These are phyloP conservation scores for Tricholomella constricta DNA, from an alignment of 768 basidiomycete genomes.

Conservation along the genomic window DNA sequence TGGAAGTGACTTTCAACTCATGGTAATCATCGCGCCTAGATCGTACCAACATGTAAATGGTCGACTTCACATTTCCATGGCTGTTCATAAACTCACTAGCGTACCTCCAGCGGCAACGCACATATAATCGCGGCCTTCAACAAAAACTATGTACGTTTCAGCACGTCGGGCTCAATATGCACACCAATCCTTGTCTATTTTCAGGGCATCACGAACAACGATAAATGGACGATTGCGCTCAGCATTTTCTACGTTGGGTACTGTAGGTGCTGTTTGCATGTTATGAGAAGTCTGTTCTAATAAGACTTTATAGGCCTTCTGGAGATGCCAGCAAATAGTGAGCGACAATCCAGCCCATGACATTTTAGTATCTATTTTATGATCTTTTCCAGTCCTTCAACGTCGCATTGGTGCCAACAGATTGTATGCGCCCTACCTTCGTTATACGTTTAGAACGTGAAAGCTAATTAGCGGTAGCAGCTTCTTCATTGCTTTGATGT, in stretches of 20 bases:
- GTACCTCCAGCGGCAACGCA: conserved; percentile 49
- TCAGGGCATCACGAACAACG: conserved; percentile 52
- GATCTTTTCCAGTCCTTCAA: conserved; percentile 44
- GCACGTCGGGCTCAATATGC: neutral
- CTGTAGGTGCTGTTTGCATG: conserved; percentile 33
- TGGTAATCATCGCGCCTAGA: conserved; percentile 31
- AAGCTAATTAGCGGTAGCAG: conserved; percentile 25
- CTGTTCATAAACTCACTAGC: neutral
- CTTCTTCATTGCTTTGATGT: conserved; percentile 54
- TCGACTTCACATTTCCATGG: neutral
- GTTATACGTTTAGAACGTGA: neutral
- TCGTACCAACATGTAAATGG: conserved; percentile 55
- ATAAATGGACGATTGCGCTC: conserved; percentile 57
- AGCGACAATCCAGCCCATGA: neutral
- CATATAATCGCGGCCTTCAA: conserved; percentile 56
- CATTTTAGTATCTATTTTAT: neutral
- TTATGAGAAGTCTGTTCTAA: neutral
- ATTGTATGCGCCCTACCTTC: conserved; percentile 40
- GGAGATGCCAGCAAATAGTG: conserved; percentile 60
- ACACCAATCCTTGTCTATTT: neutral
- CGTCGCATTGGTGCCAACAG: conserved; percentile 58
- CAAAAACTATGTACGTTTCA: conserved; percentile 45
- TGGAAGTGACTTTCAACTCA: neutral
- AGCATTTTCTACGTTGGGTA: conserved; percentile 65
- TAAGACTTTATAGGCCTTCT: conserved; percentile 37